Percentiles rank a stretch among this genome's conserved stretches.
phyloP scores from a whole-genome alignment of 192 early-diverging fungal species.

The Mortierella hygrophila region DNA sequence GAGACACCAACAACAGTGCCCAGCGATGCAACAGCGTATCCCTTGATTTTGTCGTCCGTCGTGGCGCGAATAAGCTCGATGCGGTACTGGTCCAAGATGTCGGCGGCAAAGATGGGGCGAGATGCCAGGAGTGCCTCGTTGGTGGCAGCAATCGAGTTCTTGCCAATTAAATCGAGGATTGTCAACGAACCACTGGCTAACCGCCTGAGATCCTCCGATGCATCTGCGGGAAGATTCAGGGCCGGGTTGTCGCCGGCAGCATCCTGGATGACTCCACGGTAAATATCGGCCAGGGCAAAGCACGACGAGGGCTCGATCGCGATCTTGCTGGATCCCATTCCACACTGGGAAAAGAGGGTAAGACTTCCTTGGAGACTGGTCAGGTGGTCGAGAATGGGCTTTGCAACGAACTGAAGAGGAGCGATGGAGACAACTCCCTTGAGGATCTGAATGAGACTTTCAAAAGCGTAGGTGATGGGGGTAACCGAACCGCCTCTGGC shows the following conservation, averaged over 20 bases:
- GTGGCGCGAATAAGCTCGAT: constrained; percentile 14
- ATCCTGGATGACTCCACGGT: constrained; percentile 21
- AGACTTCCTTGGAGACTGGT: not conserved
- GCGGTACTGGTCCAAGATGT: constrained; percentile 30
- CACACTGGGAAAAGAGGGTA: not conserved
- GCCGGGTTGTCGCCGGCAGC: constrained; percentile 10
- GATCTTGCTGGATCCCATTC: not conserved
- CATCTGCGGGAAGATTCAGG: constrained; percentile 15
- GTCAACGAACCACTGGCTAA: constrained; percentile 13
- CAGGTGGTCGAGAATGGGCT: not conserved
- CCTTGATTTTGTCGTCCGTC: not conserved
- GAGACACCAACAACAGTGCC: constrained; percentile 11
- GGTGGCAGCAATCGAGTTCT: constrained; percentile 24
- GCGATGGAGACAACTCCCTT: not conserved
- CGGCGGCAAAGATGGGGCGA: constrained; percentile 31
- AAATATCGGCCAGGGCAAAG: constrained; percentile 23
- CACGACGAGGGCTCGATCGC: constrained; percentile 11
- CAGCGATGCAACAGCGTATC: constrained; percentile 20
- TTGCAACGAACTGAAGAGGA: not conserved
- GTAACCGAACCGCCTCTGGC: not conserved
- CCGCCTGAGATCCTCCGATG: constrained; percentile 15
- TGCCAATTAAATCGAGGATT: constrained; percentile 21
- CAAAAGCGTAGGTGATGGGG: not conserved
- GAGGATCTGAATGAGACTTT: not conserved
- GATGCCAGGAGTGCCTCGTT: constrained; percentile 24